These are phyloP conservation scores for Athelia sp. DNA, from an alignment of 1,284 basidiomycete species.

Conservation along the genomic window DNA sequence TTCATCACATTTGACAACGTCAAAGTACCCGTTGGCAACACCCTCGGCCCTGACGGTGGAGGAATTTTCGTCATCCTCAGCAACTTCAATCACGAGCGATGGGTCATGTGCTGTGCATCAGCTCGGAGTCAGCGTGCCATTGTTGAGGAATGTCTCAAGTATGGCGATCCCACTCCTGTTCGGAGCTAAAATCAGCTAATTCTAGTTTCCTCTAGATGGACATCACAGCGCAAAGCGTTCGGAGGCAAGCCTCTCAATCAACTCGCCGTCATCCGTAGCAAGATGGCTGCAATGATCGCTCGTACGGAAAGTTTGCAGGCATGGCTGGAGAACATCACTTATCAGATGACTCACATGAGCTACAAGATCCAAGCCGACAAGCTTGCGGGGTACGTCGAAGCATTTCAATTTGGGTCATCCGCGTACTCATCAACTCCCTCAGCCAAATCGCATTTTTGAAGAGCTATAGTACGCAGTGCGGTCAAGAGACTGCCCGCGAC, in stretches of 20 bases:
- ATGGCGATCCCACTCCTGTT: conserved; percentile 11
- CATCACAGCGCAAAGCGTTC: conserved; percentile 77
- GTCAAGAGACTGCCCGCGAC: conserved; percentile 72
- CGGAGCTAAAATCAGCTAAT: not conserved
- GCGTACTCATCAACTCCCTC: conserved; percentile 6
- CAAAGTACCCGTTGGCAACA: conserved; percentile 81
- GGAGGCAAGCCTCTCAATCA: conserved; percentile 74
- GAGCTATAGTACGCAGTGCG: conserved; percentile 61
- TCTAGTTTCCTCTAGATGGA: conserved; percentile 50
- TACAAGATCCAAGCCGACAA: conserved; percentile 55
- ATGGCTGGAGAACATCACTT: conserved; percentile 88
- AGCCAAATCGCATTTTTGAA: conserved; percentile 80
- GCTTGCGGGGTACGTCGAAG: conserved; percentile 51
- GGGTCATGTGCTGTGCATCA: conserved; percentile 69
- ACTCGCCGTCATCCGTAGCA: conserved; percentile 81
- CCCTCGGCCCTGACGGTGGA: conserved; percentile 79
- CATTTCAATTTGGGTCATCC: not conserved
- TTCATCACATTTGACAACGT: conserved; percentile 89
- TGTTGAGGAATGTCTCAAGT: conserved; percentile 72
- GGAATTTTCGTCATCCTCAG: conserved; percentile 79
- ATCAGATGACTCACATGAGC: conserved; percentile 90
- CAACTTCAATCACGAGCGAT: conserved; percentile 75
- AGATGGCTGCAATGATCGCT: conserved; percentile 83
- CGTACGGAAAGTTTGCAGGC: conserved; percentile 74
- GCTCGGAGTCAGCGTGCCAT: conserved; percentile 45